Evolutionary conservation across 306 rosid genomes (phyloP).

Genomic region (Pachyrhizus erosus): DNA sequence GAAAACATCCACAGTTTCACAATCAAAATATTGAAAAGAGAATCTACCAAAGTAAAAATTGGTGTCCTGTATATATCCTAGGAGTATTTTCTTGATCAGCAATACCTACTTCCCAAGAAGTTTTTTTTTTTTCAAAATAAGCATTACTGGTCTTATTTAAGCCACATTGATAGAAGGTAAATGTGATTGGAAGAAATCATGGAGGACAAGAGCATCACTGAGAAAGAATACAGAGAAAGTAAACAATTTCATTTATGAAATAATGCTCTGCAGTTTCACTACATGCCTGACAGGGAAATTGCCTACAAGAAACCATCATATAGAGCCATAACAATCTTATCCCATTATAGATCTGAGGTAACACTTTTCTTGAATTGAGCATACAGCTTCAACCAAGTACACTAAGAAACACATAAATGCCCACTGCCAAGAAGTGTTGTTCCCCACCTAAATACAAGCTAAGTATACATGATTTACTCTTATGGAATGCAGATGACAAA

Average conservation of each 20-base stretch:
- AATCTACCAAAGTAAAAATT: background rate
- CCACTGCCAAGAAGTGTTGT: background rate
- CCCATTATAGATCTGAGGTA: background rate
- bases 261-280: background rate
- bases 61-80: background rate
- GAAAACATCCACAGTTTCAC: constrained; percentile 18
- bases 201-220: background rate
- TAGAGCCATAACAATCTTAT: background rate
- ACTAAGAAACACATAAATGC: background rate
- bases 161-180: constrained; percentile 9
- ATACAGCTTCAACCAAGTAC: constrained; percentile 2
- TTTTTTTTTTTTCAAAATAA: too few relatives aligned
- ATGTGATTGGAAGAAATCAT: background rate
- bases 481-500: background rate
- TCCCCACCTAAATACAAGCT: background rate
- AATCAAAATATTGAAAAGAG: constrained; percentile 9
- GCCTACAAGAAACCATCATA: background rate
- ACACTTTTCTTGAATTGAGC: background rate
- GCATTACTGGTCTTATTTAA: background rate
- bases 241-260: background rate
- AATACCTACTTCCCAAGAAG: too few relatives aligned
- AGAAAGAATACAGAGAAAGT: background rate
- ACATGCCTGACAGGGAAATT: background rate
- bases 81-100: background rate
- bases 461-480: background rate